Conservation (phyloP, 306 rosid species). For the Cajanus cajan region DNA sequence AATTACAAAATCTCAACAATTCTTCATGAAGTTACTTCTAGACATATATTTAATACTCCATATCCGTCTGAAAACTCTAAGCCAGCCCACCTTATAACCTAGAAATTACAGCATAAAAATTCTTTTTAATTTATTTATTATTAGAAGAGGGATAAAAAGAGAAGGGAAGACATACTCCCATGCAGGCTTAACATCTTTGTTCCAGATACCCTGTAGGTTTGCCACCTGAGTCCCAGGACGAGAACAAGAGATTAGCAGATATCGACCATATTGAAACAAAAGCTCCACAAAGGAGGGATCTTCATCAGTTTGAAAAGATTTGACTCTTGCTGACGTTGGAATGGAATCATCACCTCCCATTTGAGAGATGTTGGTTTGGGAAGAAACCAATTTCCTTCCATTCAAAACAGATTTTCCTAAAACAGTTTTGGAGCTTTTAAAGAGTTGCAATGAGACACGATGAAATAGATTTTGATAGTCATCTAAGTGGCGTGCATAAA, state of each 20-base stretch:
- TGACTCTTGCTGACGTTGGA: slow-evolving; percentile 72
- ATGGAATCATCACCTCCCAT: no score
- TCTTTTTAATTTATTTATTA: neutral
- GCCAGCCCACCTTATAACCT: neutral
- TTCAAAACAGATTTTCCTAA: no score
- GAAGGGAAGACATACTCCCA: slow-evolving; percentile 61
- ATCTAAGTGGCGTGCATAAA: slow-evolving; percentile 53
- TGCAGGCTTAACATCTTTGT: slow-evolving; percentile 55
- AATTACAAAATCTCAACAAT: slow-evolving; percentile 35
- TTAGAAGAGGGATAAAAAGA: neutral
- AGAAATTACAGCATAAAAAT: neutral
- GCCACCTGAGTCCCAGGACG: slow-evolving; percentile 76
- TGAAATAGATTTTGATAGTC: slow-evolving; percentile 73
- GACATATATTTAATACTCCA: neutral
- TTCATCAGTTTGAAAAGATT: slow-evolving; percentile 67
- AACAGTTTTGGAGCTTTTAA: slow-evolving; percentile 14
- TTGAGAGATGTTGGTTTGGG: no score
- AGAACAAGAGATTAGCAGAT: slow-evolving; percentile 74
- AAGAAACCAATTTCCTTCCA: no score
- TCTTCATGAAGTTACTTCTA: slow-evolving; percentile 2
- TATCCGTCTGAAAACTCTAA: slow-evolving; percentile 15
- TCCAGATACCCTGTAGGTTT: slow-evolving; percentile 88
- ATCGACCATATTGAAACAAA: slow-evolving; percentile 77
- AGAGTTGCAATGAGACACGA: slow-evolving; percentile 67
- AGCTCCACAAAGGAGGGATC: slow-evolving; percentile 80